Conservation (phyloP, 192 early-diverging fungal genomes). For the Coemansia sp. region DNA sequence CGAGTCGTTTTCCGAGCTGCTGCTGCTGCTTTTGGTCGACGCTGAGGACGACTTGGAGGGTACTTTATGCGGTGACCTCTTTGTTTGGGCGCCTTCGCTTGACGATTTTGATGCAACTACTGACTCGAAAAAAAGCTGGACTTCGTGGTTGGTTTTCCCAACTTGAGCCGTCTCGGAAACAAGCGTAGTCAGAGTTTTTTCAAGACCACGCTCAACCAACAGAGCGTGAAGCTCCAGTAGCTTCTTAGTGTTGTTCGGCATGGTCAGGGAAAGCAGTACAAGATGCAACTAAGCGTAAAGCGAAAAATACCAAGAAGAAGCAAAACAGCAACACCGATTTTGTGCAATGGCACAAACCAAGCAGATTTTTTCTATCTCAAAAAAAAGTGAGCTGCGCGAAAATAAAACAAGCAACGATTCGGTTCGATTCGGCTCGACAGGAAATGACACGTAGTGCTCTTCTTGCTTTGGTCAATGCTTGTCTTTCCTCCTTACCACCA, state of each 20-base stretch:
- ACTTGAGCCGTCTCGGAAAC: conserved; percentile 39
- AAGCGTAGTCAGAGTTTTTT: conserved; percentile 25
- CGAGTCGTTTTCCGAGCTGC: conserved; percentile 40
- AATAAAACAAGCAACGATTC: conserved; percentile 5
- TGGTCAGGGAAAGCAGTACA: not conserved
- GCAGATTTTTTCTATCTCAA: not conserved
- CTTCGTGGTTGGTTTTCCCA: conserved; percentile 27
- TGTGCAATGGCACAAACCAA: not conserved
- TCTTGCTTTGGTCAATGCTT: not conserved
- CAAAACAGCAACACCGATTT: not conserved
- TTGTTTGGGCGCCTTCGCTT: not conserved
- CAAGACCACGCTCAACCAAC: conserved; percentile 33
- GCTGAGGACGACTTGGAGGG: not conserved
- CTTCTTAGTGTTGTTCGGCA: conserved; percentile 14
- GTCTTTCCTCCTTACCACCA: not conserved
- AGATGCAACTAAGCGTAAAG: not conserved
- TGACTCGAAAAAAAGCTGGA: conserved; percentile 32
- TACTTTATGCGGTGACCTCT: not conserved
- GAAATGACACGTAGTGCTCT: not conserved
- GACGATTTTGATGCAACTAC: conserved; percentile 5
- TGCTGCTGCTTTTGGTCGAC: conserved; percentile 10
- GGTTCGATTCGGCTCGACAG: not conserved
- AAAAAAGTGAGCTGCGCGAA: conserved; percentile 1
- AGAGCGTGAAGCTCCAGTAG: conserved; percentile 33
- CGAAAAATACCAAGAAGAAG: not conserved